phyloP scores from a whole-genome alignment of 768 basidiomycete genomes.

The Tylopilus felleus region DNA sequence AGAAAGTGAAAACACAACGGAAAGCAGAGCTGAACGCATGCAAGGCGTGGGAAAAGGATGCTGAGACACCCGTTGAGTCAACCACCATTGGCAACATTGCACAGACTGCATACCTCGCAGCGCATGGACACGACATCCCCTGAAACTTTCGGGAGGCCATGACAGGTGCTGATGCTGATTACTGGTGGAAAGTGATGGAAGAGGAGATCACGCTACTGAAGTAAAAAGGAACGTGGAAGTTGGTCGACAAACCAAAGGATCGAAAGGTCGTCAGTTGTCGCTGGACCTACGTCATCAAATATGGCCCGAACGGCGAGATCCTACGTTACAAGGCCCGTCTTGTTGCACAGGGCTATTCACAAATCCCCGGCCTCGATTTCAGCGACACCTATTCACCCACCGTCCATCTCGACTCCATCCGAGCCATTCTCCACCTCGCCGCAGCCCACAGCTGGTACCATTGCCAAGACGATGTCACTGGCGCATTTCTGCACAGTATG shows the following conservation, averaged over 20 bases:
- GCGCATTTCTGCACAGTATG: background rate
- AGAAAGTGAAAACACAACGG: background rate
- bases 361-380: background rate
- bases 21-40: too few species aligned
- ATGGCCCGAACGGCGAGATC: background rate
- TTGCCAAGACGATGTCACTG: slow-evolving; percentile 9
- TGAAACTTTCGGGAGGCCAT: background rate
- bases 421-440: slow-evolving; percentile 19
- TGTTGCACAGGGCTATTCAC: background rate
- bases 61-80: too few species aligned
- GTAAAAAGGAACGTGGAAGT: slow-evolving; percentile 5
- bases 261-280: background rate
- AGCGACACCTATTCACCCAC: slow-evolving; percentile 30
- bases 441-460: slow-evolving; percentile 2
- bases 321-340: background rate
- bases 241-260: slow-evolving; percentile 1
- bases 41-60: too few species aligned
- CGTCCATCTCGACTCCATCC: slow-evolving; percentile 21
- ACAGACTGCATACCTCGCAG: too few species aligned
- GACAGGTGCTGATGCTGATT: background rate
- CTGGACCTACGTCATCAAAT: background rate
- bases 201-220: slow-evolving; percentile 5
- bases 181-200: background rate
- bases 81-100: too few species aligned
- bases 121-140: too few species aligned